Evolutionary conservation across 805 yeast species (phyloP), one percentile per base, ranked within the genome.

Genomic region (Sungouiozyma intestinalis): DNA sequence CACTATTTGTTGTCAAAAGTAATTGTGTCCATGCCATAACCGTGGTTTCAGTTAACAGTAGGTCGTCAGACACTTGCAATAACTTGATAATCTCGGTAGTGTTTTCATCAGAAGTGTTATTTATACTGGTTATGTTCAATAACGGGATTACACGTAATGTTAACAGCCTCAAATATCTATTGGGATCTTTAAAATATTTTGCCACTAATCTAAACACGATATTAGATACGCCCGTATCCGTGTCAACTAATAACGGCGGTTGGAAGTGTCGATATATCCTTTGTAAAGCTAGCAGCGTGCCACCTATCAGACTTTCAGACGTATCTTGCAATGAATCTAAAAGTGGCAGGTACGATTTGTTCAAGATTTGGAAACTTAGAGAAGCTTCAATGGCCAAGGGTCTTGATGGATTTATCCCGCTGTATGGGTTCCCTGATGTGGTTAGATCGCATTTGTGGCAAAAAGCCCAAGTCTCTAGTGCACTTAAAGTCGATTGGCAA

Each of bases 1-100:
- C 87, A 6, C 85, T 92, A 4, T 71, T 69, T 4, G 80, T 69
- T 0, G 79, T 69, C 5, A 74, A 63, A 0, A 84, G 79, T 31
- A 85, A 53, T 40, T 78, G 83, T 1, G 80, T 76, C 75, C 88
- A 76, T 0, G 82, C 69, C 55, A 68, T 66, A 1, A 77, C 66
- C 0, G 76, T 68, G 0, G 81, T 73, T 54, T 82, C 88, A 7
- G 75, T 78, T 40, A 78, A 52, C 44, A 73, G 67, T 2, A 58
- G 52, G 8, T 49, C 49, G 3, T 60, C 57, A 14, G 63, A 52
- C 9, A 36, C 35, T 33, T 73, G 69, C 0, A 79, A 48, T 35
- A 63, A 55, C 13, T 60, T 55, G 36, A 76, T 60, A 6, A 81
- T 65, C 0, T 54, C 38, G 16, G 71, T 68, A 36, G 80, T 73